A percentile compares a stretch with the other conserved stretches of the same genome.
phyloP scores from a whole-genome alignment of 176 grass and related monocot species.

The Metroxylon sagu region DNA sequence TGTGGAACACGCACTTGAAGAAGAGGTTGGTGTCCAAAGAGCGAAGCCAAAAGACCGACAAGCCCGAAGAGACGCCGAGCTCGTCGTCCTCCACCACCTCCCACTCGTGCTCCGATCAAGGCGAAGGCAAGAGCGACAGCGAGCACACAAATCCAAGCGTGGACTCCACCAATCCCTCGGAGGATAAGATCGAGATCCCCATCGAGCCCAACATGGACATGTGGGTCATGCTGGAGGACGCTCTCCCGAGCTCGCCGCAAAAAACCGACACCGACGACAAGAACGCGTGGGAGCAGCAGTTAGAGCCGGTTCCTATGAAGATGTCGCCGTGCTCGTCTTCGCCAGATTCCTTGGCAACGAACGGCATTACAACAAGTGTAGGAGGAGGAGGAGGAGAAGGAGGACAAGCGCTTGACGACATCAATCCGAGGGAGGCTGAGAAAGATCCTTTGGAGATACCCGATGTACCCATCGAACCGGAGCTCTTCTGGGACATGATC shows the following conservation, averaged over 20 bases:
- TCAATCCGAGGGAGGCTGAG: neutral
- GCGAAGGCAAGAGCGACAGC: conserved; percentile 25
- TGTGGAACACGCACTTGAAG: conserved; percentile 18
- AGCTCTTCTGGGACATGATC: conserved; percentile 1
- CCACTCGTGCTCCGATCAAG: conserved; percentile 17
- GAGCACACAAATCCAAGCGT: conserved; percentile 43
- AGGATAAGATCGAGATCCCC: neutral
- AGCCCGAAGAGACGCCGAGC: neutral
- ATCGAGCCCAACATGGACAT: neutral
- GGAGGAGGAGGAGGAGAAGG: neutral
- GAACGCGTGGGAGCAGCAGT: neutral
- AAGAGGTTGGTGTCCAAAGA: conserved; percentile 4
- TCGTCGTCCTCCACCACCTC: conserved; percentile 22
- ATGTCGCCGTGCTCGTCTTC: neutral
- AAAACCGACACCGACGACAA: neutral
- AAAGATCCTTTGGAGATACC: neutral
- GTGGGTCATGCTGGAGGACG: conserved; percentile 29
- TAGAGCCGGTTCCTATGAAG: neutral
- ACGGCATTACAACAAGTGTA: neutral
- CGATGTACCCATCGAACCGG: neutral
- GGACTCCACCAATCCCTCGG: conserved; percentile 1
- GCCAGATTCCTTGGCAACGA: conserved; percentile 2
- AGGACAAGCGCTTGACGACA: neutral
- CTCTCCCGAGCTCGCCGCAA: neutral
- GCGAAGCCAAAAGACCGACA: neutral